Evolutionary conservation across 2,329 filamentous ascomycete species (phyloP), one percentile per base, ranked within the genome.

Genomic region (Talaromyces sp.): DNA sequence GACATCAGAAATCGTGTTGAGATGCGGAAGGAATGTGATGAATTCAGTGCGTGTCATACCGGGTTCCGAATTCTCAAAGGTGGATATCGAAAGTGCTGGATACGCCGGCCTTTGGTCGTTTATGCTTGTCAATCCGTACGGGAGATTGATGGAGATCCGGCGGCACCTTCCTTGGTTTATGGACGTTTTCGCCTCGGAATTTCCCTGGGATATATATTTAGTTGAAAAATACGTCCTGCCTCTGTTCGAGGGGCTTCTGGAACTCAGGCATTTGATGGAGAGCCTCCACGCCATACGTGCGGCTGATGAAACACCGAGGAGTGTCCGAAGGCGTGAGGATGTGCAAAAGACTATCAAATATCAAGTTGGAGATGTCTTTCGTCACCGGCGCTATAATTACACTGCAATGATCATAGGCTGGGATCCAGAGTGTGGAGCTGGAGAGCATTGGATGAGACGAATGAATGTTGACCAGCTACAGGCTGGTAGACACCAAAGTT

Each of bases 351-450:
- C 75, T 30, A 84, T 92, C 57, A 82, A 77, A 63, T 93, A 86
- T 73, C 85, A 82, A 57, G 84, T 96, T 55, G 95, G 95, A 0
- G 89, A 96, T 68, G 83, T 96, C 7, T 96, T 98, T 72, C 84
- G 83, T 55, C 95, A 99, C 75, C 86, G 82, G 64, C 84, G 92
- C 53, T 96, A 95, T 72, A 80, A 83, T 22, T 96, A 93, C 72
- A 80, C 88, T 55, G 93, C 89, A 19, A 84, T 96, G 28, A 90
- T 99, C 62, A 91, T 89, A 15, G 93, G 93, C n/a, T 99, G 93
- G 93, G 88, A 90, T 67, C 75, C 76, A 28, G 80, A 82, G 64
- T 88, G 82, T 69, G 83, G 77, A 59, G 82, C 81, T 11, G 79
- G 80, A 57, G 86, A 87, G 66, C 81, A 80, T 63, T 89, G 82